phyloP scores from a whole-genome alignment of 495 filamentous ascomycete genomes.

The Lentithecium fluviatile region DNA sequence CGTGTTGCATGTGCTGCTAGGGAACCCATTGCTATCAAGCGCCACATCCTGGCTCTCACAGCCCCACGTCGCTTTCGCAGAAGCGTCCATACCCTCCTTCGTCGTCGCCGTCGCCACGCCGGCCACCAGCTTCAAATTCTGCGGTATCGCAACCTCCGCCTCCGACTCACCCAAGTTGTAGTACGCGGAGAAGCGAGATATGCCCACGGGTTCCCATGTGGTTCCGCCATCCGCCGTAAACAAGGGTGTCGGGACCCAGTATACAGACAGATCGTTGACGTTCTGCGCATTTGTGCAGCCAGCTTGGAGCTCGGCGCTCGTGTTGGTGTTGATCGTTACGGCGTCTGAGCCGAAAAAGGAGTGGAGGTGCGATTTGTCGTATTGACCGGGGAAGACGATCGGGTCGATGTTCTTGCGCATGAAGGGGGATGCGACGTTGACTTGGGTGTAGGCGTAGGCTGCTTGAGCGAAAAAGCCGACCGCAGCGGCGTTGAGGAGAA shows the following conservation, averaged over 20 bases:
- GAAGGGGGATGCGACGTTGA: constrained; percentile 33
- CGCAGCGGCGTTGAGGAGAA: constrained; percentile 11
- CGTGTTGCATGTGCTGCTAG: constrained; percentile 52
- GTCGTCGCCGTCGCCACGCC: constrained; percentile 28
- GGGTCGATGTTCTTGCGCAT: constrained; percentile 44
- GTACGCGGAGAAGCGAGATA: constrained; percentile 35
- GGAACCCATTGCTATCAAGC: constrained; percentile 26
- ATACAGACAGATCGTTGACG: constrained; percentile 39
- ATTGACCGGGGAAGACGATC: constrained; percentile 40
- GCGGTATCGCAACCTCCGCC: constrained; percentile 35
- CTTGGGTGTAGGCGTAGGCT: constrained; percentile 35
- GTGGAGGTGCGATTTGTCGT: constrained; percentile 38
- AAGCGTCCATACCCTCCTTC: constrained; percentile 33
- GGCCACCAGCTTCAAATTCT: constrained; percentile 36
- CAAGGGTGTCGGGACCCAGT: constrained; percentile 39
- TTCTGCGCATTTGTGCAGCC: constrained; percentile 40
- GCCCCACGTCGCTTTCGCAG: constrained; percentile 29
- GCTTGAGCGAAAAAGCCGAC: constrained; percentile 19
- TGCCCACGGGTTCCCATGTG: constrained; percentile 29
- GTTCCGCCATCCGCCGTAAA: constrained; percentile 15
- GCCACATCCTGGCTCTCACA: background rate
- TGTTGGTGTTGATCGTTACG: constrained; percentile 37
- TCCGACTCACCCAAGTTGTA: constrained; percentile 28
- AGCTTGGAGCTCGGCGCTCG: constrained; percentile 33
- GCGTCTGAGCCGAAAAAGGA: constrained; percentile 41